Percentiles rank a stretch among this genome's conserved stretches.
Evolutionary conservation across 352 stramenopile genomes (phyloP).

Genomic region (Peronospora belbahrii): DNA sequence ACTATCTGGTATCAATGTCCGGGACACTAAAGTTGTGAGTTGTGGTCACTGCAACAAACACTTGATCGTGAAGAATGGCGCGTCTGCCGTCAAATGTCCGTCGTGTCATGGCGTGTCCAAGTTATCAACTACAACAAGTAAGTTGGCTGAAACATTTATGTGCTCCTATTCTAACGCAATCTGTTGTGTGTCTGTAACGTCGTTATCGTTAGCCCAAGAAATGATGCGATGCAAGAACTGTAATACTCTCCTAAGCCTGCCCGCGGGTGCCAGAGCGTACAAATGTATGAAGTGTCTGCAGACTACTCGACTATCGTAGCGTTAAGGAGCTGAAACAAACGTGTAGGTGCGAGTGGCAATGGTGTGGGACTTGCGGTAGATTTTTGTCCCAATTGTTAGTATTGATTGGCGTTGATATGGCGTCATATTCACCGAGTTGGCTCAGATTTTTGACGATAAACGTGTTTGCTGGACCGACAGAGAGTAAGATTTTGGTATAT

Average conservation of each 20-base stretch:
- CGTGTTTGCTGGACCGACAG: conserved; percentile 10
- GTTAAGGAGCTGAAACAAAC: not conserved
- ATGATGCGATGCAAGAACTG: conserved; percentile 86
- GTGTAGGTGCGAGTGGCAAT: conserved; percentile 13
- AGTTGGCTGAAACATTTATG: conserved; percentile 14
- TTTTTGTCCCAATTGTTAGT: conserved; percentile 1
- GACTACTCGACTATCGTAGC: conserved; percentile 68
- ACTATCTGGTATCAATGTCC: conserved; percentile 46
- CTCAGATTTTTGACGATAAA: conserved; percentile 3
- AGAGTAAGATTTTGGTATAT: too few relatives aligned
- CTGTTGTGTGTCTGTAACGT: conserved; percentile 6
- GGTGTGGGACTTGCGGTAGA: not conserved
- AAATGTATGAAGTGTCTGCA: conserved; percentile 87
- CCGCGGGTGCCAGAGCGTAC: conserved; percentile 73
- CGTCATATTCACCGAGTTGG: not conserved
- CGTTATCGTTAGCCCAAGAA: conserved; percentile 58
- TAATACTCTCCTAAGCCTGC: conserved; percentile 77
- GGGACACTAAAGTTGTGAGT: conserved; percentile 79
- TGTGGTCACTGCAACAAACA: conserved; percentile 82
- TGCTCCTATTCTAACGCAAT: conserved; percentile 10
- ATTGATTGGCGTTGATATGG: conserved; percentile 9
- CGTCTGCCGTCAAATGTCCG: conserved; percentile 75
- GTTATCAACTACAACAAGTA: conserved; percentile 77
- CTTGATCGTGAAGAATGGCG: conserved; percentile 71
- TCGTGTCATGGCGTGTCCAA: conserved; percentile 77